These are phyloP conservation scores for Keqinozyma sinolaborantium DNA, from an alignment of 1,139 yeast genomes.

Conservation along the genomic window DNA sequence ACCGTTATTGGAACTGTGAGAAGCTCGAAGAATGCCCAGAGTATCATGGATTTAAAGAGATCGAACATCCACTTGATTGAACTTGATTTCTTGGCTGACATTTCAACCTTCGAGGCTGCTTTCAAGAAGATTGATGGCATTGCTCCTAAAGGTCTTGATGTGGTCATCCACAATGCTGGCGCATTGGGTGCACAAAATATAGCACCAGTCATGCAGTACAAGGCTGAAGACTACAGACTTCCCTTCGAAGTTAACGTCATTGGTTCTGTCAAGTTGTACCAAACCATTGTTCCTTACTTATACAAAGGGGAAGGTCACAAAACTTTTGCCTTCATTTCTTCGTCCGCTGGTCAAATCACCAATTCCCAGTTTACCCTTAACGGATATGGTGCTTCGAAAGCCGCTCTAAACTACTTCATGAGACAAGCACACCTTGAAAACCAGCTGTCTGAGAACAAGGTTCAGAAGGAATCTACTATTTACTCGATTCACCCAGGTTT, in stretches of 20 bases:
- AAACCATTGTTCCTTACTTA: slow-evolving; percentile 20
- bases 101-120: slow-evolving; percentile 3
- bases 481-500: slow-evolving; percentile 38
- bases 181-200: slow-evolving; percentile 3
- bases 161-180: slow-evolving; percentile 17
- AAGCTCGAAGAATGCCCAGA: slow-evolving; percentile 10
- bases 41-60: slow-evolving; percentile 8
- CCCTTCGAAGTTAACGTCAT: slow-evolving; percentile 23
- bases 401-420: slow-evolving; percentile 24
- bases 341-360: slow-evolving; percentile 1
- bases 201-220: slow-evolving; percentile 4
- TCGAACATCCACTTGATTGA: slow-evolving; percentile 11
- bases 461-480: slow-evolving; percentile 48
- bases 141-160: slow-evolving; percentile 11
- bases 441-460: too few relatives aligned
- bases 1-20: slow-evolving; percentile 16
- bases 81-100: slow-evolving; percentile 6
- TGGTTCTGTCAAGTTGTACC: slow-evolving; percentile 26
- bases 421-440: too few relatives aligned
- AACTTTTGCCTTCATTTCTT: slow-evolving; percentile 3
- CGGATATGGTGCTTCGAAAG: slow-evolving; percentile 27
- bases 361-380: slow-evolving; percentile 6
- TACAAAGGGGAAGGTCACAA: slow-evolving; percentile 1
- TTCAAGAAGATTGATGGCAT: slow-evolving; percentile 8
- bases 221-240: slow-evolving; percentile 12